A percentile compares a stretch with the other conserved stretches of the same genome.
Evolutionary conservation across 2,329 filamentous ascomycete species (phyloP).

Genomic region (Diaporthe sp.): DNA sequence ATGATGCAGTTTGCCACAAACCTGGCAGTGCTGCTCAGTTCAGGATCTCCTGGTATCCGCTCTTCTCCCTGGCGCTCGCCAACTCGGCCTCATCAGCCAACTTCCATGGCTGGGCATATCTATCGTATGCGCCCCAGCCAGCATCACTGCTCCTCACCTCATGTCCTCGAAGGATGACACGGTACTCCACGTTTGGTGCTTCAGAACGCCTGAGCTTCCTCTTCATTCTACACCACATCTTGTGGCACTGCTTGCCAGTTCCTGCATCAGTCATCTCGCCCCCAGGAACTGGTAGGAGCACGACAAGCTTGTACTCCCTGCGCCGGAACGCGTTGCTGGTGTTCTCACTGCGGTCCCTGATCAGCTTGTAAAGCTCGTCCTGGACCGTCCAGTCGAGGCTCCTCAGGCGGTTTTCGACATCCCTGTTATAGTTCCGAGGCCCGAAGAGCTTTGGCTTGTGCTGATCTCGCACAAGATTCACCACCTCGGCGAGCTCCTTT

Average conservation of each 20-base stretch:
- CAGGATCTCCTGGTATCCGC: conserved; percentile 17
- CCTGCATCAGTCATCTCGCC: conserved; percentile 43
- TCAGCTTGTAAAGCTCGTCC: conserved; percentile 45
- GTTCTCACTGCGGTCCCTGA: conserved; percentile 44
- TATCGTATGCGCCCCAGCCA: conserved; percentile 43
- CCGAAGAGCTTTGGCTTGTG: conserved; percentile 11
- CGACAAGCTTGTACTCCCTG: conserved; percentile 44
- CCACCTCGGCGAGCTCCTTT: conserved; percentile 37
- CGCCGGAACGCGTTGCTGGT: conserved; percentile 42
- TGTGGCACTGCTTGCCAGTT: background rate
- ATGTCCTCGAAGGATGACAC: conserved; percentile 43
- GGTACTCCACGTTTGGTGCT: conserved; percentile 43
- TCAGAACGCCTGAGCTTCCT: conserved; percentile 6
- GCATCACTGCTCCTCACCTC: conserved; percentile 41
- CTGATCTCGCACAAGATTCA: conserved; percentile 23
- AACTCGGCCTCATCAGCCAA: conserved; percentile 39
- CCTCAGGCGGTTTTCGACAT: conserved; percentile 41
- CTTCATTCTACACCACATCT: background rate
- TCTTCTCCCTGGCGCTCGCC: conserved; percentile 18
- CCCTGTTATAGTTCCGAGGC: conserved; percentile 25
- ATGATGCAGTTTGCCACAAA: background rate
- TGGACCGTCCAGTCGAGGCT: conserved; percentile 45
- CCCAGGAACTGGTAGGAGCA: conserved; percentile 39
- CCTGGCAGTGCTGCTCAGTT: background rate
- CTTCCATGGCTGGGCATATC: conserved; percentile 44